Conservation (phyloP, 352 stramenopile genomes). For the Phytophthora boehmeriae region DNA sequence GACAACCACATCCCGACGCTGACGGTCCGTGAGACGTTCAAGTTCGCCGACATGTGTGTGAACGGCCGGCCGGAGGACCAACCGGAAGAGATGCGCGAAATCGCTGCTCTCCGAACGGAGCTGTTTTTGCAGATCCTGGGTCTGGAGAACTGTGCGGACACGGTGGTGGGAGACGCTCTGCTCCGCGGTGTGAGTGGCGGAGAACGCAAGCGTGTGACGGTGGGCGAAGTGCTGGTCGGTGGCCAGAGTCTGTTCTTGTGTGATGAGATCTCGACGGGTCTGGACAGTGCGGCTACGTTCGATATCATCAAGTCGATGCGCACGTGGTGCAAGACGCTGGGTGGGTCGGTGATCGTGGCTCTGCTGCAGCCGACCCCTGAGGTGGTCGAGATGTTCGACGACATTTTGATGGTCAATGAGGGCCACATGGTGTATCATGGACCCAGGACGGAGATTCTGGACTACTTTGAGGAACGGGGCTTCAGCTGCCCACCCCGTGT, state of each 20-base stretch:
- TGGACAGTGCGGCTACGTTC: slow-evolving; percentile 59
- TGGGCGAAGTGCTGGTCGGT: slow-evolving; percentile 63
- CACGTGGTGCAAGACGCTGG: slow-evolving; percentile 45
- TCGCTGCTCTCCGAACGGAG: slow-evolving; percentile 64
- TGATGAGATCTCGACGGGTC: slow-evolving; percentile 72
- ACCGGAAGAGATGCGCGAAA: slow-evolving; percentile 73
- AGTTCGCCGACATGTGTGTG: slow-evolving; percentile 36
- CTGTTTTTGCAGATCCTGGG: slow-evolving; percentile 83
- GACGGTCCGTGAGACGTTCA: slow-evolving; percentile 33
- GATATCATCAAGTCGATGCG: slow-evolving; percentile 63
- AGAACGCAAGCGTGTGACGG: slow-evolving; percentile 84
- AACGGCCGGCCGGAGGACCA: slow-evolving; percentile 57
- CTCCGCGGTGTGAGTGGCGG: slow-evolving; percentile 91
- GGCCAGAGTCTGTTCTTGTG: slow-evolving; percentile 71
- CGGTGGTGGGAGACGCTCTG: slow-evolving; percentile 89
- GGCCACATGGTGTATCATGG: slow-evolving; percentile 94
- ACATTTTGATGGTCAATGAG: slow-evolving; percentile 94
- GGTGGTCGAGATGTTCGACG: slow-evolving; percentile 94
- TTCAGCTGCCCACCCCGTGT: slow-evolving; percentile 68
- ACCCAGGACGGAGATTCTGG: slow-evolving; percentile 60
- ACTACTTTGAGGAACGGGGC: slow-evolving; percentile 86
- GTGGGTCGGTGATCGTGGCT: slow-evolving; percentile 42
- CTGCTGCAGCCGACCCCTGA: slow-evolving; percentile 78
- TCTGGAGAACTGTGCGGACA: slow-evolving; percentile 88
- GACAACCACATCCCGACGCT: slow-evolving; percentile 36